Percentiles rank a stretch among this genome's conserved stretches.
Evolutionary conservation across 371 early-diverging fungal genomes (phyloP).

Genomic region (Mortierella sp.): DNA sequence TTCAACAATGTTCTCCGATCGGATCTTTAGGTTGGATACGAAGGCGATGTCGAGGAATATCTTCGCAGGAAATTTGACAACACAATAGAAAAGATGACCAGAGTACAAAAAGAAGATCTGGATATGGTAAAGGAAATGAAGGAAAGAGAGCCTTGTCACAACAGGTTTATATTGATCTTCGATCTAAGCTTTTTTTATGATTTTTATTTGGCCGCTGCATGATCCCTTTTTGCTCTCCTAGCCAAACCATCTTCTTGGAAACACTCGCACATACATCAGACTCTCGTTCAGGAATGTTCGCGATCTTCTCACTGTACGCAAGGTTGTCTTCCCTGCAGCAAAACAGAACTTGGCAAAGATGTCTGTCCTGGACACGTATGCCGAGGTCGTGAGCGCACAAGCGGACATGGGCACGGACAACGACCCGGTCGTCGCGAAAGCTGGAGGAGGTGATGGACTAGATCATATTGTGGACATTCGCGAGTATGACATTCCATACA

Average conservation of each 20-base stretch:
- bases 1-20: background rate
- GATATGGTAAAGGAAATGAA: slow-evolving; percentile 67
- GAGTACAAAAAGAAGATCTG: slow-evolving; percentile 87
- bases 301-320: slow-evolving; percentile 83
- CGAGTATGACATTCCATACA: slow-evolving; percentile 96
- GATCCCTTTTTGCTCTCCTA: slow-evolving; percentile 43
- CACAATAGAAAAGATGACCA: slow-evolving; percentile 69
- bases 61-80: slow-evolving; percentile 80
- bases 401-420: slow-evolving; percentile 31
- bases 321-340: slow-evolving; percentile 75
- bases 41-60: slow-evolving; percentile 90
- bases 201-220: no score
- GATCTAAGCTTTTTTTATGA: no score
- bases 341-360: slow-evolving; percentile 75
- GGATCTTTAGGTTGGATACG: slow-evolving; percentile 30
- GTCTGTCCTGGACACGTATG: slow-evolving; percentile 70
- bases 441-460: slow-evolving; percentile 56
- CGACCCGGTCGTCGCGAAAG: slow-evolving; percentile 35
- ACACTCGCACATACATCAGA: slow-evolving; percentile 78
- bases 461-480: slow-evolving; percentile 87
- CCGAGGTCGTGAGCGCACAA: slow-evolving; percentile 62
- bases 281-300: slow-evolving; percentile 85
- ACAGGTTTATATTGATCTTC: background rate
- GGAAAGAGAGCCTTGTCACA: background rate
- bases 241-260: slow-evolving; percentile 92